Evolutionary conservation across 495 filamentous ascomycete genomes (phyloP), one percentile per base, ranked within the genome.

Genomic region (Aspergillus taichungensis): DNA sequence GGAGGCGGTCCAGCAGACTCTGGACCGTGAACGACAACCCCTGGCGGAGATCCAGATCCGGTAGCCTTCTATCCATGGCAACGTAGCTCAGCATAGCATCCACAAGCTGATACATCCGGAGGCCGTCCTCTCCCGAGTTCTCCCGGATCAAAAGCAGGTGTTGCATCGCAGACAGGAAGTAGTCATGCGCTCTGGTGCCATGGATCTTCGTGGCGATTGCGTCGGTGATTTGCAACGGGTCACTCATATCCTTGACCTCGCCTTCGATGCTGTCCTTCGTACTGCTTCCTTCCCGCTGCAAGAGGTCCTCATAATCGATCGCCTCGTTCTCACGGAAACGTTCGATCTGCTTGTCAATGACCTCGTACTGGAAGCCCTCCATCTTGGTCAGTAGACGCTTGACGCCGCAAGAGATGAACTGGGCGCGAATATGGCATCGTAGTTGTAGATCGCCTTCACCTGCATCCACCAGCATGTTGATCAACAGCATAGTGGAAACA

Each of bases 21-120:
- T 98, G 92, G 34, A 98, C 92, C 3, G 94, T 95, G 59, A 97
- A 96, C 60, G 91, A 95, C 54, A 98, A 77, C 49, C 89, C 94
- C 56, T 95, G 89, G 65, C 94, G 94, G 44, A 98, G 79, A 59
- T 98, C 92, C 76, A 98, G 88, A 67, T 98, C 90, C 34, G 92
- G 94, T 49, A 97, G 64, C 42, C 92, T 78, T 51, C 92, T 82
- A 63, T 98, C 92, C 94, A 98, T 98, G 45, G 90, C 92, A 46
- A 98, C 92, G 63, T 98, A 97, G 67, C 87, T 94, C 48, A 98
- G 80, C 87, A 98, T 98, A 7, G 87, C 82, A 61, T 98, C 92
- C 7, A 97, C 91, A 8, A 98, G 78, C 72, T 98, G 92, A 69
- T 97, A 98, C 88, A 96, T 94, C 29, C 89, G 82, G 30, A 96